Percentiles rank a stretch among this genome's conserved stretches.
These are phyloP conservation scores for Penicillium sp. DNA, from an alignment of 2,329 filamentous ascomycete genomes.

Conservation along the genomic window DNA sequence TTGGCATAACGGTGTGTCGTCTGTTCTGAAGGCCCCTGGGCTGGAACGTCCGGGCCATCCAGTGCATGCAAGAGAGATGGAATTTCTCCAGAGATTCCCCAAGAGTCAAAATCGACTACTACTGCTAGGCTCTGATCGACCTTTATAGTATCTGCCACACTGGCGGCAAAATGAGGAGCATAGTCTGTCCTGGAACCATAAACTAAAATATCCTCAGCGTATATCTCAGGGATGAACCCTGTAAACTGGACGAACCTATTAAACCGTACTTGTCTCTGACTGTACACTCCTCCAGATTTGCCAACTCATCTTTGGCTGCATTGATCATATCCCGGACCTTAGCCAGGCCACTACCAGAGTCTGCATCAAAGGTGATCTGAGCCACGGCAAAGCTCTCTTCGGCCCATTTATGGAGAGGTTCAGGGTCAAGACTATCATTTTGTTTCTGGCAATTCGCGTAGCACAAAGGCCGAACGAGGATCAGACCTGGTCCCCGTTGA, in stretches of 20 bases:
- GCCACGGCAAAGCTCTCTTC: conserved; percentile 65
- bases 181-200: conserved; percentile 27
- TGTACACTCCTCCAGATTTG: conserved; percentile 25
- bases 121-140: conserved; percentile 4
- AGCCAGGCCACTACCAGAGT: conserved; percentile 2
- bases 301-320: conserved; percentile 13
- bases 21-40: not conserved
- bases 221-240: not conserved
- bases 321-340: conserved; percentile 16
- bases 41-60: not conserved
- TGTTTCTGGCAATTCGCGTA: conserved; percentile 25
- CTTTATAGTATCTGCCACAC: conserved; percentile 7
- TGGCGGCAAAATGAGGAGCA: conserved; percentile 7
- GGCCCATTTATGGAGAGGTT: conserved; percentile 62
- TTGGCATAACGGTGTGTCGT: conserved; percentile 42
- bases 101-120: conserved; percentile 20
- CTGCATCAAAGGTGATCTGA: conserved; percentile 41
- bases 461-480: conserved; percentile 42
- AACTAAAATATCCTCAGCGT: conserved; percentile 11
- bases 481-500: conserved; percentile 47
- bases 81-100: conserved; percentile 5
- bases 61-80: conserved; percentile 19
- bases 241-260: conserved; percentile 15
- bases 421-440: conserved; percentile 48
- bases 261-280: conserved; percentile 18